Conservation (phyloP, 2,329 filamentous ascomycete genomes). For the Pleurostoma richardsiae region DNA sequence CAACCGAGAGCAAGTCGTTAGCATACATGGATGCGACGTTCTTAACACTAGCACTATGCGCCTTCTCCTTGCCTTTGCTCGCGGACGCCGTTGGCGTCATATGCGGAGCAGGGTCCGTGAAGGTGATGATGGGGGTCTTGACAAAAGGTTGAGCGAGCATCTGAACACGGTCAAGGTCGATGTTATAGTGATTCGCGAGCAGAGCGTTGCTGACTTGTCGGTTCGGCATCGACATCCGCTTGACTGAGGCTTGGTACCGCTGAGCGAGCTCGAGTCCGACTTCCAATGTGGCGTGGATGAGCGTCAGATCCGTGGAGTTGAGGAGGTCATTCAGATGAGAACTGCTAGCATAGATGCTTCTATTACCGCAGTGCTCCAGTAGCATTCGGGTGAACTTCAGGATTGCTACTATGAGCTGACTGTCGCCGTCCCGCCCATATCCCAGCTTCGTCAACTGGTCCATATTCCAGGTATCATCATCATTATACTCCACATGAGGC, state of each 20-base stretch:
- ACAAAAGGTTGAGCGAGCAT: slow-evolving; percentile 79
- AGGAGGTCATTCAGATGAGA: slow-evolving; percentile 82
- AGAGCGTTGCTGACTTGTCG: slow-evolving; percentile 67
- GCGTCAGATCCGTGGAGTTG: slow-evolving; percentile 75
- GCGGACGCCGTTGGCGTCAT: slow-evolving; percentile 49
- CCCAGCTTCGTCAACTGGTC: slow-evolving; percentile 52
- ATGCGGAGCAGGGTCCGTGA: slow-evolving; percentile 45
- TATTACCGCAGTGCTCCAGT: slow-evolving; percentile 91
- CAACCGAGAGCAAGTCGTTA: slow-evolving; percentile 78
- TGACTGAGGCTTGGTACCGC: slow-evolving; percentile 85
- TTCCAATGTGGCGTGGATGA: slow-evolving; percentile 74
- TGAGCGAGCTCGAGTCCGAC: slow-evolving; percentile 84
- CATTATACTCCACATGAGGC: slow-evolving; percentile 43
- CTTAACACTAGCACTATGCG: slow-evolving; percentile 30
- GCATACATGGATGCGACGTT: slow-evolving; percentile 61
- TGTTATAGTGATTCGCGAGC: slow-evolving; percentile 79
- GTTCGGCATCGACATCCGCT: slow-evolving; percentile 62
- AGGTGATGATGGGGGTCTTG: slow-evolving; percentile 57
- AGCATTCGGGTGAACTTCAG: slow-evolving; percentile 83
- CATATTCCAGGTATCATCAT: slow-evolving; percentile 39
- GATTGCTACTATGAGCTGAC: slow-evolving; percentile 71
- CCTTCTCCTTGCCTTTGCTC: slow-evolving; percentile 73
- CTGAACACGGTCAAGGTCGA: slow-evolving; percentile 74
- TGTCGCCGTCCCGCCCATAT: slow-evolving; percentile 71
- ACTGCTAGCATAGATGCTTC: slow-evolving; percentile 94